Evolutionary conservation across 2,329 filamentous ascomycete species (phyloP), one percentile per base, ranked within the genome.

Genomic region (Mariannaea elegans): DNA sequence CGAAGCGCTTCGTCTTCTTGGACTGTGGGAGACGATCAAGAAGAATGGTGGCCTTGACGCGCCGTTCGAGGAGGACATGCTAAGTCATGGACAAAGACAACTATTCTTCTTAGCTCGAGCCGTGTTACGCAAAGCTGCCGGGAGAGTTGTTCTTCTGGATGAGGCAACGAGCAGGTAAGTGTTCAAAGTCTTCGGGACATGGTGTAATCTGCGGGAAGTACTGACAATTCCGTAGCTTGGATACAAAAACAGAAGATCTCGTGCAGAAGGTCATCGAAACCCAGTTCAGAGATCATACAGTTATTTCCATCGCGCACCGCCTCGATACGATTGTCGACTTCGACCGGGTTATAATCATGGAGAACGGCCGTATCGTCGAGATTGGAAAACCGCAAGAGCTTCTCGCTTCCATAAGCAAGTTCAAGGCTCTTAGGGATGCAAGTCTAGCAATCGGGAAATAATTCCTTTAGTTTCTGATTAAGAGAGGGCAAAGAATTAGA

Each of bases 51-150:
- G 78, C 0, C 65, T 83, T 0, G 70, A 78, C n/a, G 69, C 65
- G 1, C 64, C 70, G 0, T 74, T 82, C 32, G 64, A 69, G 2
- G 66, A 74, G 7, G 67, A 77, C 6, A 60, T 67, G 5, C 66
- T 81, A 3, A 81, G 77, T 2, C 76, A 80, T 42, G 82, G 83
- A 0, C 79, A 86, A 67, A 75, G 75, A 45, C 83, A 86, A 67
- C 71, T 86, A 9, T 81, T 86, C 58, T 80, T 77, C 36, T 70
- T 86, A 1, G 82, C 81, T 0, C 73, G 83, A 19, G 78, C 81
- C 0, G 71, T 85, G 13, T 63, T 84, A 21, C 70, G 75, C 8
- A 74, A 68, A 46, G 65, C 73, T n/a, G 63, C 65, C 7, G 72
- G 75, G 2, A 78, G 65, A 9, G 66, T 85, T 5, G 67, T 84